phyloP scores from a whole-genome alignment of 805 yeast species.

The Suhomyces canberraensis region DNA sequence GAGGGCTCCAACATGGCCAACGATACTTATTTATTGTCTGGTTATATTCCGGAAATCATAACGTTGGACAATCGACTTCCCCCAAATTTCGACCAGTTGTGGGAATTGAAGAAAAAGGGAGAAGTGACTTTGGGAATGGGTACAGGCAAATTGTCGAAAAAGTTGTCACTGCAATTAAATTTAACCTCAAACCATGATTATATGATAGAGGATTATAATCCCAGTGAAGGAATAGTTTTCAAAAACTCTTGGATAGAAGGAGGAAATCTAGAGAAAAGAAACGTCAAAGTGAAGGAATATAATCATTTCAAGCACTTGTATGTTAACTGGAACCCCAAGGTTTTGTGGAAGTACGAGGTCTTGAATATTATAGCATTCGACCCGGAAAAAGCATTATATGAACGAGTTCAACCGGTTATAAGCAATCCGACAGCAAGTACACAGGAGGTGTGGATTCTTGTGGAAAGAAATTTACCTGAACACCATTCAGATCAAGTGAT shows the following conservation, averaged over 20 bases:
- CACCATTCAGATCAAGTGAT: slow-evolving; percentile 9
- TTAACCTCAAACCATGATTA: slow-evolving; percentile 70
- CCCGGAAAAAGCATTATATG: not conserved
- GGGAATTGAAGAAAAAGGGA: slow-evolving; percentile 27
- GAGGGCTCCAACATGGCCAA: slow-evolving; percentile 74
- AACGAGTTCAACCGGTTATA: slow-evolving; percentile 16
- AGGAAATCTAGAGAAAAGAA: slow-evolving; percentile 14
- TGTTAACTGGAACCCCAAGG: slow-evolving; percentile 59
- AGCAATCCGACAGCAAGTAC: slow-evolving; percentile 22
- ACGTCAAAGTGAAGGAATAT: slow-evolving; percentile 18
- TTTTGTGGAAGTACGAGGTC: slow-evolving; percentile 16
- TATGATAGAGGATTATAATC: slow-evolving; percentile 36
- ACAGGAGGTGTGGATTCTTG: slow-evolving; percentile 43
- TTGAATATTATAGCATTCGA: slow-evolving; percentile 3
- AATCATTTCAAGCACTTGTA: slow-evolving; percentile 50
- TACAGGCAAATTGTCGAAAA: slow-evolving; percentile 46
- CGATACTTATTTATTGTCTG: slow-evolving; percentile 63
- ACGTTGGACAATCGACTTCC: slow-evolving; percentile 31
- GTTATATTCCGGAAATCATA: slow-evolving; percentile 68
- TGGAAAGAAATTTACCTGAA: slow-evolving; percentile 46
- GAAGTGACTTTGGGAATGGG: slow-evolving; percentile 62
- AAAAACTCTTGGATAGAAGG: slow-evolving; percentile 39
- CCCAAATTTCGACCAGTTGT: slow-evolving; percentile 15
- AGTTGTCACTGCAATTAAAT: slow-evolving; percentile 30
- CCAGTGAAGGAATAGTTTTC: slow-evolving; percentile 11